Conservation (phyloP, 2,329 filamentous ascomycete species). For the Epichloe typhina region DNA sequence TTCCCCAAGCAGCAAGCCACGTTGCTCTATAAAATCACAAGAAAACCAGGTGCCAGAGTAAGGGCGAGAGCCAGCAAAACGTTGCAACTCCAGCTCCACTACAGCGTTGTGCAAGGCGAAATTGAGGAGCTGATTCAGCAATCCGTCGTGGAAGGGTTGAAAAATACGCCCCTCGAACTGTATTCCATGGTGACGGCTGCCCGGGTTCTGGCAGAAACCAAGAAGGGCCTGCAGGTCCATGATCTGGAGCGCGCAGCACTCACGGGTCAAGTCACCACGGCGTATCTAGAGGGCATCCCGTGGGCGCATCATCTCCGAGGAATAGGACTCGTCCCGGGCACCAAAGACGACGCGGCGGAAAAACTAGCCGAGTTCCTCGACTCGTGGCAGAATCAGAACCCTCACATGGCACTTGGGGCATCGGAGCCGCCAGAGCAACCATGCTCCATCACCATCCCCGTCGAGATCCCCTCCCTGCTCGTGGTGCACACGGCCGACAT, state of each 20-base stretch:
- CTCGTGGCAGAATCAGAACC: slow-evolving; percentile 19
- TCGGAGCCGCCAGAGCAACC: slow-evolving; percentile 18
- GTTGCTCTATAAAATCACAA: slow-evolving; percentile 64
- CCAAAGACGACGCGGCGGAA: slow-evolving; percentile 18
- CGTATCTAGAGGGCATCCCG: slow-evolving; percentile 28
- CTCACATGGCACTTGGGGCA: slow-evolving; percentile 15
- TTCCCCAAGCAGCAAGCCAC: slow-evolving; percentile 74
- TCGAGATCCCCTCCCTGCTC: slow-evolving; percentile 68
- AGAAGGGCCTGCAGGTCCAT: slow-evolving; percentile 28
- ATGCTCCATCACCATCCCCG: slow-evolving; percentile 69
- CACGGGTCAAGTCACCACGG: slow-evolving; percentile 36
- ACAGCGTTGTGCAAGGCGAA: slow-evolving; percentile 65
- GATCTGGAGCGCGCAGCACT: slow-evolving; percentile 45
- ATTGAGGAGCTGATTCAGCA: slow-evolving; percentile 38
- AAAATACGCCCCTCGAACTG: slow-evolving; percentile 26
- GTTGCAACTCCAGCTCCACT: slow-evolving; percentile 59
- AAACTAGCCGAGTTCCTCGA: slow-evolving; percentile 17
- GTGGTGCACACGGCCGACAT: slow-evolving; percentile 72
- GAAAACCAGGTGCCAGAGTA: slow-evolving; percentile 31
- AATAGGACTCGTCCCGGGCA: slow-evolving; percentile 28
- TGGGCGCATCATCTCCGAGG: slow-evolving; percentile 39
- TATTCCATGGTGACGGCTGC: slow-evolving; percentile 35
- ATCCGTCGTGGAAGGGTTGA: slow-evolving; percentile 28
- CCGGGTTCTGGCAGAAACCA: slow-evolving; percentile 30
- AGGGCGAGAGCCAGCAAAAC: slow-evolving; percentile 23